These are phyloP conservation scores for Salix purpurea DNA, from an alignment of 345 rosid genomes.

Conservation along the genomic window DNA sequence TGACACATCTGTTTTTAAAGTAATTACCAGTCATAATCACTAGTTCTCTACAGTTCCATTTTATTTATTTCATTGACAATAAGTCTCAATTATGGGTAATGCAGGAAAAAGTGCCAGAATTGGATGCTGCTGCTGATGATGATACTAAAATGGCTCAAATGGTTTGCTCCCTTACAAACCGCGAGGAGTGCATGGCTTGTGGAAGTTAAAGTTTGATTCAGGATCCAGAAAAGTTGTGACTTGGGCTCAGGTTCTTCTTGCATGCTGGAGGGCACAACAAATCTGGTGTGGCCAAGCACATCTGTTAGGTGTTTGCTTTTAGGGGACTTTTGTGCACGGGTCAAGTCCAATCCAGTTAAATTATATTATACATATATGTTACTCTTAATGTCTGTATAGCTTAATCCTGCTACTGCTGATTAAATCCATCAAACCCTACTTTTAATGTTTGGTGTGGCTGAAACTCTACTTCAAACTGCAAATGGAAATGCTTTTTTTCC, in stretches of 20 bases:
- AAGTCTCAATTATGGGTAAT: background rate
- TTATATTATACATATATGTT: background rate
- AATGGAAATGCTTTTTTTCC: background rate
- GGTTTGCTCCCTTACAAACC: slow-evolving; percentile 83
- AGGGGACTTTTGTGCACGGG: background rate
- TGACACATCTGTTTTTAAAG: slow-evolving; percentile 64
- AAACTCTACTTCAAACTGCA: background rate
- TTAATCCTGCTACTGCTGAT: background rate
- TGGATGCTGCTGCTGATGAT: slow-evolving; percentile 28
- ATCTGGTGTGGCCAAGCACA: background rate
- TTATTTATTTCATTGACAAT: background rate
- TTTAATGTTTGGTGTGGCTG: background rate
- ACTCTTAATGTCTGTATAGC: slow-evolving; percentile 1
- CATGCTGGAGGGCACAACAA: background rate
- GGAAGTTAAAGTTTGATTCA: slow-evolving; percentile 48
- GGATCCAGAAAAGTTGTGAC: background rate
- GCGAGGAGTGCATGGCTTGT: slow-evolving; percentile 84
- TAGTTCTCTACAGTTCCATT: background rate
- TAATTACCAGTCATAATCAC: slow-evolving; percentile 16
- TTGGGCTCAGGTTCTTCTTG: background rate
- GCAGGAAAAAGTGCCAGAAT: slow-evolving; percentile 40
- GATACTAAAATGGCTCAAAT: slow-evolving; percentile 71
- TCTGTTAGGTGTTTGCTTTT: background rate
- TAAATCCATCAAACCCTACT: background rate
- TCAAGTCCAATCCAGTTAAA: background rate